Evolutionary conservation across 176 grass and related monocot genomes (phyloP).

Genomic region (Sorghum bicolor): Sorghum_bicolor_NCBIv3 NC_012873.2:9832501-9833000

Average conservation of each 20-base stretch:
- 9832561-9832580: too few relatives aligned
- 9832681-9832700: neutral
- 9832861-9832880: neutral
- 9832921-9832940: slow-evolving; percentile 72
- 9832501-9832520: too few relatives aligned
- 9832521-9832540: too few relatives aligned
- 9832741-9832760: neutral
- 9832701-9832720: neutral
- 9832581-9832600: too few relatives aligned
- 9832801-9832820: neutral
- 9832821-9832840: neutral
- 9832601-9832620: too few relatives aligned
- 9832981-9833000: slow-evolving; percentile 54
- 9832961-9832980: slow-evolving; percentile 60
- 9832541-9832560: too few relatives aligned
- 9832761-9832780: too few relatives aligned
- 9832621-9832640: too few relatives aligned
- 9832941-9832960: slow-evolving; percentile 69
- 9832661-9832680: too few relatives aligned
- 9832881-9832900: neutral
- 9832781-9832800: too few relatives aligned
- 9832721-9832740: neutral
- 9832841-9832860: neutral
- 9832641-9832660: too few relatives aligned
- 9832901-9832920: slow-evolving; percentile 31